Percentiles rank a stretch among this genome's conserved stretches.
phyloP scores from a whole-genome alignment of 2,329 filamentous ascomycete genomes.

The Diaporthe ilicicola region DNA sequence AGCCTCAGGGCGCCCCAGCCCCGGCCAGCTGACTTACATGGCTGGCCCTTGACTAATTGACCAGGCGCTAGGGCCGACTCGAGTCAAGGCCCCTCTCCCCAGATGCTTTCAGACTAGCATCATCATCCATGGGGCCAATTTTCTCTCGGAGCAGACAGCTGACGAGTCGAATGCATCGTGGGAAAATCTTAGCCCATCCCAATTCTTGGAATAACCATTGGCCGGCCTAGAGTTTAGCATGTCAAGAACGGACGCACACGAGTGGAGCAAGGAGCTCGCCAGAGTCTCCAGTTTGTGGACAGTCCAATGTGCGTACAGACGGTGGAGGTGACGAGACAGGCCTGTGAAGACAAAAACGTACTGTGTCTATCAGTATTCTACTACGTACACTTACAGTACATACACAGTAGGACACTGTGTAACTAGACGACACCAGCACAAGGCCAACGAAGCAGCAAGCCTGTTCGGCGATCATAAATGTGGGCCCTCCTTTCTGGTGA shows the following conservation, averaged over 20 bases:
- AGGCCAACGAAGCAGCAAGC: slow-evolving; percentile 8
- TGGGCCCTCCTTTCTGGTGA: not conserved
- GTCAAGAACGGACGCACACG: not conserved
- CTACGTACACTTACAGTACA: slow-evolving; percentile 6
- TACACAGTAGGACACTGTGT: not conserved
- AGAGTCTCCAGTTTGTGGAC: no score
- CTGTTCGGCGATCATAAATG: slow-evolving; percentile 2
- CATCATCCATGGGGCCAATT: slow-evolving; percentile 20
- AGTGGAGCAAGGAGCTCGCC: not conserved
- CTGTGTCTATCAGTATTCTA: no score
- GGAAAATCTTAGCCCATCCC: slow-evolving; percentile 8
- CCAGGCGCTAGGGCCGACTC: slow-evolving; percentile 14
- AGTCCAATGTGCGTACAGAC: no score
- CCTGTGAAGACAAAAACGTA: not conserved
- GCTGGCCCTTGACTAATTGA: slow-evolving; percentile 1
- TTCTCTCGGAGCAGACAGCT: slow-evolving; percentile 16
- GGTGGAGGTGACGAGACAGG: not conserved
- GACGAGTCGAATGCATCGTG: slow-evolving; percentile 25
- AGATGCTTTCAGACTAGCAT: slow-evolving; percentile 23
- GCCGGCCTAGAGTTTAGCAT: not conserved
- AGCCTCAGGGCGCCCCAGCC: slow-evolving; percentile 10
- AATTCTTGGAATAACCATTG: slow-evolving; percentile 13
- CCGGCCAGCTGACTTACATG: slow-evolving; percentile 8
- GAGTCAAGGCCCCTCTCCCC: slow-evolving; percentile 15
- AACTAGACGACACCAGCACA: not conserved